These are phyloP conservation scores for Candida gorgasii DNA, from an alignment of 805 yeast species.

Conservation along the genomic window DNA sequence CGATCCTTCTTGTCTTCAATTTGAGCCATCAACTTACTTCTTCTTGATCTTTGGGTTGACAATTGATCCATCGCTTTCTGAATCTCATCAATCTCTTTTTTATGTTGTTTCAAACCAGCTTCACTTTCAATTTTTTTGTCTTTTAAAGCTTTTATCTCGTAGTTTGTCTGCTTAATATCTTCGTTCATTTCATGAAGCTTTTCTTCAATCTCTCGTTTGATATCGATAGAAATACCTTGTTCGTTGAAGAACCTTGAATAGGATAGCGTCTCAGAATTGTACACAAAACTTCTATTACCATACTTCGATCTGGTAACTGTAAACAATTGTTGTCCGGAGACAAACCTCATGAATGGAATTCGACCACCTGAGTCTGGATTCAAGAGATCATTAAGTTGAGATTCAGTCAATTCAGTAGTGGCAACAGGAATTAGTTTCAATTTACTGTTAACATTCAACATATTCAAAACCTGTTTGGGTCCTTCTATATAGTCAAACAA, in stretches of 20 bases:
- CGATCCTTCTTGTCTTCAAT: constrained; percentile 27
- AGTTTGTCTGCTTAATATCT: background rate
- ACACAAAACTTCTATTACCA: constrained; percentile 57
- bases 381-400: constrained; percentile 39
- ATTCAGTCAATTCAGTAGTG: constrained; percentile 40
- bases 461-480: constrained; percentile 66
- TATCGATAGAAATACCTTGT: constrained; percentile 28
- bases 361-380: constrained; percentile 38
- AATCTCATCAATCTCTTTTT: constrained; percentile 19
- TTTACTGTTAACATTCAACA: constrained; percentile 59
- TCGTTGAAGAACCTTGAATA: constrained; percentile 32
- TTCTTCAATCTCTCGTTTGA: constrained; percentile 19
- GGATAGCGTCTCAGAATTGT: constrained; percentile 38
- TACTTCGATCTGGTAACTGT: constrained; percentile 58
- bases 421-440: constrained; percentile 65
- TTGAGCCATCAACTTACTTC: constrained; percentile 22
- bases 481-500: constrained; percentile 71
- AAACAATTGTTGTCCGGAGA: constrained; percentile 58
- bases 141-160: background rate
- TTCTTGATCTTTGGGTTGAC: background rate
- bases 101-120: constrained; percentile 26
- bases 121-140: constrained; percentile 19
- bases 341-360: constrained; percentile 53
- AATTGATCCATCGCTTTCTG: constrained; percentile 12
- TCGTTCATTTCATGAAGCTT: constrained; percentile 15